Percentiles rank a stretch among this genome's conserved stretches.
Evolutionary conservation across 2,329 filamentous ascomycete species (phyloP).

Genomic region (Pseudogymnoascus sp.): DNA sequence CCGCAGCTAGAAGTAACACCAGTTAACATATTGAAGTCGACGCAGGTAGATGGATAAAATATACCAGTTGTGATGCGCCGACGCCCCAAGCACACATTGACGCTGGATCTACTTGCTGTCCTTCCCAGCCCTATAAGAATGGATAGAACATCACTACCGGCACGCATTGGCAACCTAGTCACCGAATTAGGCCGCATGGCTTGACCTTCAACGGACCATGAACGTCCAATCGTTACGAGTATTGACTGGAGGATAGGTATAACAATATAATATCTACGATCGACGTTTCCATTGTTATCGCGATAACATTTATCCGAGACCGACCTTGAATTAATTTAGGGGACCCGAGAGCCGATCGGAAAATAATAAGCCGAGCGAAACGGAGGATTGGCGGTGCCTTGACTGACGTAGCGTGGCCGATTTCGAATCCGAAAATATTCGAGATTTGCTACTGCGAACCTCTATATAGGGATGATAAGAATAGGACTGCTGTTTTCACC

Average conservation of each 20-base stretch:
- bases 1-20: neutral
- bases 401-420: conserved; percentile 4
- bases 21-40: neutral
- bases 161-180: conserved; percentile 16
- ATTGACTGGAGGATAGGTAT: neutral
- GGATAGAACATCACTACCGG: conserved; percentile 19
- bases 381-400: neutral
- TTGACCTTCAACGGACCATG: conserved; percentile 3
- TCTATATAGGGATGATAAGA: neutral
- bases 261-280: neutral
- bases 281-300: neutral
- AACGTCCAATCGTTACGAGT: neutral
- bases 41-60: neutral
- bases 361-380: neutral
- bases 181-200: conserved; percentile 21
- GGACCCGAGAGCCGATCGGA: conserved; percentile 5
- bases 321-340: neutral
- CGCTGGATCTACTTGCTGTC: conserved; percentile 13
- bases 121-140: conserved; percentile 22
- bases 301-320: neutral
- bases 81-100: conserved; percentile 22
- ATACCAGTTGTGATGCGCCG: conserved; percentile 23
- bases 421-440: conserved; percentile 7
- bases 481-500: neutral
- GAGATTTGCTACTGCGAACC: neutral